Conservation (phyloP, 2,329 filamentous ascomycete species). For the Biscogniauxia mediterranea region DNA sequence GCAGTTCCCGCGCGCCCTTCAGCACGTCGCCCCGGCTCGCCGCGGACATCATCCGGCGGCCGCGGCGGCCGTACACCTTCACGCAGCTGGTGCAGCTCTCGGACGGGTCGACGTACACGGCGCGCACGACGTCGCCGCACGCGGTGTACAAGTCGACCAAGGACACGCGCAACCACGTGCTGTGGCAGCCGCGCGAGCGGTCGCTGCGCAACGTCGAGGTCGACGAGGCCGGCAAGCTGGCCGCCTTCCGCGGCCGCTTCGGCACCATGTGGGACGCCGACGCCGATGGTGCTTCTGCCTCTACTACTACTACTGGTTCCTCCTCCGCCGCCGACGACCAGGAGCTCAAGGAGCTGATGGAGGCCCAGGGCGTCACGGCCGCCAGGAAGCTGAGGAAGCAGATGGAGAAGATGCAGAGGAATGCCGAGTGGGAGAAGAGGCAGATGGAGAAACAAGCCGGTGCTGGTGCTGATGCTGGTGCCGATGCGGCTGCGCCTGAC, state of each 20-base stretch:
- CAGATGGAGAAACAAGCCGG: constrained; percentile 24
- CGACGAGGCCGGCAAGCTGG: constrained; percentile 88
- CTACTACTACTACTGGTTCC: too few relatives aligned
- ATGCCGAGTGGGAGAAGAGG: too few relatives aligned
- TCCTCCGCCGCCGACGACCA: constrained; percentile 32
- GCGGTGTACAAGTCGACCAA: constrained; percentile 63
- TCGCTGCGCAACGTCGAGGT: constrained; percentile 85
- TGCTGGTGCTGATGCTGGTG: constrained; percentile 15
- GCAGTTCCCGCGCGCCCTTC: constrained; percentile 24
- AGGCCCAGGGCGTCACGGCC: too few relatives aligned
- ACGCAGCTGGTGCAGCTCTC: constrained; percentile 93
- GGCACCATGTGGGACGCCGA: constrained; percentile 75
- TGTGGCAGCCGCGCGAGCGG: constrained; percentile 87
- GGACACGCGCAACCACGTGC: constrained; percentile 82
- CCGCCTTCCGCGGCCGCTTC: constrained; percentile 81
- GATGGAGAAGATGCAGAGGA: constrained; percentile 21
- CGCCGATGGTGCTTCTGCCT: constrained; percentile 14
- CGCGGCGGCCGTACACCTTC: constrained; percentile 92
- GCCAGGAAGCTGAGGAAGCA: constrained; percentile 24
- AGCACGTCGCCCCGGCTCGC: constrained; percentile 64
- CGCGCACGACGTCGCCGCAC: constrained; percentile 71
- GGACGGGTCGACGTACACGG: constrained; percentile 82
- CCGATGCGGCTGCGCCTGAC: constrained; percentile 14
- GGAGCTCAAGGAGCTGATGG: constrained; percentile 23
- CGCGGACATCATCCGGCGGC: constrained; percentile 81